Percentiles rank a stretch among this genome's conserved stretches.
phyloP scores from a whole-genome alignment of 768 basidiomycete species.

The Boletus subcaerulescens region DNA sequence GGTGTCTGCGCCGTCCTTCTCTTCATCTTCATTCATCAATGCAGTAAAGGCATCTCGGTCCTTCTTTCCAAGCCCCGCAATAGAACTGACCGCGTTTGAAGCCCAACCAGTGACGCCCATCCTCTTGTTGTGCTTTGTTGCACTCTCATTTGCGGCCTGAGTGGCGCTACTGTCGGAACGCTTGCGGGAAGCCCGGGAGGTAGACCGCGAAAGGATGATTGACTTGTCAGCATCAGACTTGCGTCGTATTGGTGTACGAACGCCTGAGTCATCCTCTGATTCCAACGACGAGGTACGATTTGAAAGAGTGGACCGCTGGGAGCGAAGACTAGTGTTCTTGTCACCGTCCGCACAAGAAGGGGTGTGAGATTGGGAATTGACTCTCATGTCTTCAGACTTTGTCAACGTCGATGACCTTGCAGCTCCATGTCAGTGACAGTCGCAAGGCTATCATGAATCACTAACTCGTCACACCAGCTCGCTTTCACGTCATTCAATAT shows the following conservation, averaged over 20 bases:
- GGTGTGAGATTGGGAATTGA: conserved; percentile 15
- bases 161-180: conserved; percentile 57
- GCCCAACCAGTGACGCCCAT: conserved; percentile 51
- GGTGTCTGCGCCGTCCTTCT: conserved; percentile 20
- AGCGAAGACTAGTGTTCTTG: conserved; percentile 33
- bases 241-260: conserved; percentile 28
- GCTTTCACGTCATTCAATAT: conserved; percentile 66
- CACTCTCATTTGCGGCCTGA: conserved; percentile 34
- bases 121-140: conserved; percentile 38
- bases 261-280: conserved; percentile 35
- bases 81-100: conserved; percentile 58
- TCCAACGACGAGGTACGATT: conserved; percentile 25
- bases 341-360: conserved; percentile 21
- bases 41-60: conserved; percentile 61
- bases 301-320: conserved; percentile 31
- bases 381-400: conserved; percentile 25
- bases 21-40: conserved; percentile 46
- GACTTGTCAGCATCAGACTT: conserved; percentile 43
- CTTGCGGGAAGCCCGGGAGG: conserved; percentile 61
- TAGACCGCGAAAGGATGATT: conserved; percentile 51
- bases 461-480: conserved; percentile 67
- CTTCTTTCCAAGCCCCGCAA: conserved; percentile 56
- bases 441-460: conserved; percentile 1
- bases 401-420: conserved; percentile 31
- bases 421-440: conserved; percentile 4